These are phyloP conservation scores for Neurospora tetraspora DNA, from an alignment of 495 filamentous ascomycete species.

Conservation along the genomic window DNA sequence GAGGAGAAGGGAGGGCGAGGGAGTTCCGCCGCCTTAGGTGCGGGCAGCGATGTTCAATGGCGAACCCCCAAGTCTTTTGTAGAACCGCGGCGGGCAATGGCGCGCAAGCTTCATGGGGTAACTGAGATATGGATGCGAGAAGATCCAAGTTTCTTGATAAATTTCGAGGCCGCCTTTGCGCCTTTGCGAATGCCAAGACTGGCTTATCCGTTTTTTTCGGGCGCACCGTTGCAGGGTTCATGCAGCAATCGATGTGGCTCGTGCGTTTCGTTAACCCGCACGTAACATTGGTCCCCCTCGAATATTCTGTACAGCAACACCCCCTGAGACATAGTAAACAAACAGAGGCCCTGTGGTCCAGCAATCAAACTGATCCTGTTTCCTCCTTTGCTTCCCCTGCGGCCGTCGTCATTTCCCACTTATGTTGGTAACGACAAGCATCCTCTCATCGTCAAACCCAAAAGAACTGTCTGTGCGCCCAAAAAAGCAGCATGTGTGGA, in stretches of 20 bases:
- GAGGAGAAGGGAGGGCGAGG: slow-evolving; percentile 4
- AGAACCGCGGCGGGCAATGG: background rate
- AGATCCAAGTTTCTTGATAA: background rate
- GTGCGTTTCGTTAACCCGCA: background rate
- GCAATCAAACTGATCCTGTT: background rate
- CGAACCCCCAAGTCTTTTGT: background rate
- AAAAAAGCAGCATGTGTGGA: background rate
- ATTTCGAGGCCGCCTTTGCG: background rate
- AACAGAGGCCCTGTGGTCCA: background rate
- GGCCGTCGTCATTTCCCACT: background rate
- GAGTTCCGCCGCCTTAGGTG: slow-evolving; percentile 15
- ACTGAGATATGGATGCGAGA: background rate
- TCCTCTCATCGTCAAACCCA: background rate
- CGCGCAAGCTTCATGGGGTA: background rate
- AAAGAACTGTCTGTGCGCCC: background rate
- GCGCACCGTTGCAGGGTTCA: background rate
- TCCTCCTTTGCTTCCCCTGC: background rate
- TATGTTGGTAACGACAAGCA: background rate
- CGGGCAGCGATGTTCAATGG: slow-evolving; percentile 5
- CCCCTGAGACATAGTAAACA: background rate
- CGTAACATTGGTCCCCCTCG: background rate
- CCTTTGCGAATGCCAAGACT: background rate
- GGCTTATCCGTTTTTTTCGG: background rate
- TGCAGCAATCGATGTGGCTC: background rate
- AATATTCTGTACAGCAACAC: background rate